Evolutionary conservation across 805 yeast species (phyloP).

Genomic region (Ogataea minuta): DNA sequence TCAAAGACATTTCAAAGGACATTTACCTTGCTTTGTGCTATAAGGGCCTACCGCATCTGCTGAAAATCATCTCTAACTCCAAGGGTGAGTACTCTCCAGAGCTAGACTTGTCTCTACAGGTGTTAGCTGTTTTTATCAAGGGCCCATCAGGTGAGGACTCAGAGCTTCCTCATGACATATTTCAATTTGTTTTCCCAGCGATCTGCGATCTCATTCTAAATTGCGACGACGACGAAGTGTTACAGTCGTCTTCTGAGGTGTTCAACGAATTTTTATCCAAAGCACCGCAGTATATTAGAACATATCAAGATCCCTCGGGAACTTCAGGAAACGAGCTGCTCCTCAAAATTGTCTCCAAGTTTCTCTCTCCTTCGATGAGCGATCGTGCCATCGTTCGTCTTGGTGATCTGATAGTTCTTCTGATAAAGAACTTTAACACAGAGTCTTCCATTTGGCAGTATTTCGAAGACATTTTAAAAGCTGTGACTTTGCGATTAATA

Average conservation of each 20-base stretch:
- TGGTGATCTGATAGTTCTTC: constrained; percentile 46
- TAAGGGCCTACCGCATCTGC: constrained; percentile 50
- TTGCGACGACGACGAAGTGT: constrained; percentile 70
- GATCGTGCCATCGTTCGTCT: constrained; percentile 82
- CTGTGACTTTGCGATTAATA: constrained; percentile 66
- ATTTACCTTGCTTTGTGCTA: constrained; percentile 49
- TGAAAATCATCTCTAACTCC: constrained; percentile 38
- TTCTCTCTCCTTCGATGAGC: constrained; percentile 66
- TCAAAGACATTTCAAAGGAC: constrained; percentile 44
- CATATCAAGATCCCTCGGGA: constrained; percentile 33
- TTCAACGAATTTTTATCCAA: constrained; percentile 56
- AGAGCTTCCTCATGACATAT: constrained; percentile 32
- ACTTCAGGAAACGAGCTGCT: constrained; percentile 53
- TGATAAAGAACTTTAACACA: constrained; percentile 32
- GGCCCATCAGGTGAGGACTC: constrained; percentile 33
- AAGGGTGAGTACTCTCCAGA: constrained; percentile 57
- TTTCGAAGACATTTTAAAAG: constrained; percentile 60
- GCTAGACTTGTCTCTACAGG: constrained; percentile 55
- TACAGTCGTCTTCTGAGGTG: constrained; percentile 76
- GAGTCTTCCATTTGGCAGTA: constrained; percentile 41
- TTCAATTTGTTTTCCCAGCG: constrained; percentile 43
- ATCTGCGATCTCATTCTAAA: constrained; percentile 39
- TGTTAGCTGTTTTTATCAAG: constrained; percentile 50
- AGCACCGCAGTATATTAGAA: constrained; percentile 36
- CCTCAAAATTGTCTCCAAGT: constrained; percentile 63